phyloP scores from a whole-genome alignment of 75 land plant genomes.

The Cupressus sempervirens region DNA sequence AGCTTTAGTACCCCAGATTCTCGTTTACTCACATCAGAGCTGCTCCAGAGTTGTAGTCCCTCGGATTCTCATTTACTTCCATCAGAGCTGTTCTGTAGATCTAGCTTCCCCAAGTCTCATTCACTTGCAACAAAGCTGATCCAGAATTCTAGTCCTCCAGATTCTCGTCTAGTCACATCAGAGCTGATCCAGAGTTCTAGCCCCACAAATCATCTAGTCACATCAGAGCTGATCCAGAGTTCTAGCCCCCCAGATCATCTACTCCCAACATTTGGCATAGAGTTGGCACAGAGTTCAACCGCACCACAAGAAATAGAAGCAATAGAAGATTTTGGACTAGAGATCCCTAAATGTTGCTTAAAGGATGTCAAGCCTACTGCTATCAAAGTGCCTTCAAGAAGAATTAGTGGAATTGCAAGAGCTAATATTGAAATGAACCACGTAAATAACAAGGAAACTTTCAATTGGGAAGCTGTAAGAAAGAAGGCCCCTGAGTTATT shows the following conservation, averaged over 20 bases:
- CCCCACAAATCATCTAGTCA: too few relatives aligned
- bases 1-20: neutral
- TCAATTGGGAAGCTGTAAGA: constrained; percentile 67
- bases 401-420: constrained; percentile 27
- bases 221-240: neutral
- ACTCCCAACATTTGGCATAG: neutral
- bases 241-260: neutral
- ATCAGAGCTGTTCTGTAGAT: neutral
- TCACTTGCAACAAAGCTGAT: neutral
- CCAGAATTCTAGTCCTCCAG: constrained; percentile 3
- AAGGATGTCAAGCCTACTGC: neutral
- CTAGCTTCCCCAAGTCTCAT: neutral
- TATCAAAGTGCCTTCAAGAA: neutral
- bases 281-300: constrained; percentile 1
- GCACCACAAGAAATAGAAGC: neutral
- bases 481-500: constrained; percentile 16
- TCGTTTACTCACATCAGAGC: neutral
- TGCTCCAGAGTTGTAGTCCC: neutral
- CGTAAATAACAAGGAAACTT: constrained; percentile 18
- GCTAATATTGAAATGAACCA: constrained; percentile 35
- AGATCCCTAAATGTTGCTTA: neutral
- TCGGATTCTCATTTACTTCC: neutral
- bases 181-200: neutral
- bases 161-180: neutral
- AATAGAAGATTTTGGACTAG: constrained; percentile 7